Evolutionary conservation across 2,329 filamentous ascomycete genomes (phyloP), one percentile per base, ranked within the genome.

Genomic region (Macrophomina phaseolina): DNA sequence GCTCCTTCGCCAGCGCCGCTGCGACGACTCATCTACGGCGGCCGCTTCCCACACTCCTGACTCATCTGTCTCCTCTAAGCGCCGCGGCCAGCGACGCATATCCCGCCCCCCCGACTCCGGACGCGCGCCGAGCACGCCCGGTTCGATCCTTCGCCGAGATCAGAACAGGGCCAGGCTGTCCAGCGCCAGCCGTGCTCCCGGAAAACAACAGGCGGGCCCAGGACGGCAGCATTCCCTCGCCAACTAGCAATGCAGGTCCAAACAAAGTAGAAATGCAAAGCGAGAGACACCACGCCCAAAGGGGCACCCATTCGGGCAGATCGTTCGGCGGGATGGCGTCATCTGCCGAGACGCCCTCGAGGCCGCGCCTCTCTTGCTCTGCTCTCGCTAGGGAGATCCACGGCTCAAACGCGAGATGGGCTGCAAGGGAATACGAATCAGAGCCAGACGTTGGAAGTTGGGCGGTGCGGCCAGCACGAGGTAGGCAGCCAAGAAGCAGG

Each of bases 251-350:
- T 62, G 58, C 58, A 62, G 56, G 28, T 45, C 18, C 38, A 45
- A 42, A 53, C 49, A 32, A 58, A 58, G 53, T 42, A 45, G 53
- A 42, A 42, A 16, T 45, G 14, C 55, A 46, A 60, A 46, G 45
- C 58, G 45, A 48, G 58, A 23, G 32, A 16, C 58, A 38, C 30
- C 58, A 38, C 28, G 7, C 14, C 40, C 40, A 7, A 46, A 36
- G 28, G 30, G 45, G 30, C 28, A 4, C 30, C 40, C 23, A 30
- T 11, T 49, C 45, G 58, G 58, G 58, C 58, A 62, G 58, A 62
- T 62, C 58, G 58, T 23, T 62, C 45, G 58, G 42, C 58, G 58
- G 58, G 58, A 62, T 62, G 58, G 58, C 58, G 58, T 62, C 58
- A 62, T 62, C 58, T 62, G 58, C 58, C 58, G 58, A 62, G 40